Evolutionary conservation across 2,329 filamentous ascomycete genomes (phyloP), one percentile per base, ranked within the genome.

Genomic region (Xylaria sp.): DNA sequence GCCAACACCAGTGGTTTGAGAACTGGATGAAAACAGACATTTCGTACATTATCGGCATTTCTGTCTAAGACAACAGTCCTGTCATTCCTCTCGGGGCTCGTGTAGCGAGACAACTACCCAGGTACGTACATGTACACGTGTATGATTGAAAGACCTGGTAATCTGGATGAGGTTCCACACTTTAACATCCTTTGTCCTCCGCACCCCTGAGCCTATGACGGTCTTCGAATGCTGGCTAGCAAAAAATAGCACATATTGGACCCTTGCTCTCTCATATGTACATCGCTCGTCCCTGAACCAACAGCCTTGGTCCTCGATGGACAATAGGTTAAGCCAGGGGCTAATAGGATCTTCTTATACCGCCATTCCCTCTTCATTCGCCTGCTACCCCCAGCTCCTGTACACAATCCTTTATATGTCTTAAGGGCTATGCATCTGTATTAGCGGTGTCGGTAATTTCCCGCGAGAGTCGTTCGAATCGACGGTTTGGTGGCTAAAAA

Each of bases 81-180:
- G 39, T 55, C 45, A 61, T 50, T 36, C 27, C 20, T 39, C 29
- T 55, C 42, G 42, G 50, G 55, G 15, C 59, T 61, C 38, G 49
- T 60, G 56, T 44, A 36, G 31, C 42, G 50, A 42, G 42, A 56
- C 36, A 51, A n/a, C 27, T 45, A 20, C 20, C 33, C 22, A 65
- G 53, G 36, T 61, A 42, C 51, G 55, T 53, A 39, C 63, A 58
- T 20, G 61, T 64, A 69, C 61, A 67, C 61, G 64, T 66, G 60
- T 65, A 67, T n/a, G n/a, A 44, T 63, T 50, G 53, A 56, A 39
- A 58, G 45, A 65, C 64, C 51, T 66, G 58, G 65, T 63, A 62
- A 67, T 65, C 67, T 67, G 67, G 61, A 61, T 50, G 58, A 62
- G 61, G 67, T 69, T 62, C 67, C 67, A 69, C 67, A 62, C 65